These are phyloP conservation scores for Cymodocea nodosa DNA, from an alignment of 116 monocot genomes.

Conservation along the genomic window DNA sequence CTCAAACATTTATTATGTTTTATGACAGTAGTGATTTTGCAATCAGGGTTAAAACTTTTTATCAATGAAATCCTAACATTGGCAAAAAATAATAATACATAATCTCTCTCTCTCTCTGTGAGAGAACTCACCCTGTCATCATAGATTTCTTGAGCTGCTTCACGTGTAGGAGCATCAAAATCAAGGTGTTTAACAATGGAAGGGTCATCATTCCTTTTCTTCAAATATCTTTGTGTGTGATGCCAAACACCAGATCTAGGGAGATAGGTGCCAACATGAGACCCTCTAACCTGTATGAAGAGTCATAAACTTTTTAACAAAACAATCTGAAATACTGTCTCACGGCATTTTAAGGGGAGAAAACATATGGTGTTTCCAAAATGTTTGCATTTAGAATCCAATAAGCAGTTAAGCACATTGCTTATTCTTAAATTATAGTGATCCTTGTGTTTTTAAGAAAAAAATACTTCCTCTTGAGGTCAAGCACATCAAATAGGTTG, in stretches of 20 bases:
- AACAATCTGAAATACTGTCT: not conserved
- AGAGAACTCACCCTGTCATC: slow-evolving; percentile 61
- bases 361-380: not conserved
- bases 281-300: slow-evolving; percentile 55
- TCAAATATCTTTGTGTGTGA: slow-evolving; percentile 78
- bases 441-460: too few relatives aligned
- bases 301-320: not conserved
- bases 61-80: too few relatives aligned
- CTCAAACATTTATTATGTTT: too few relatives aligned
- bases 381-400: not conserved
- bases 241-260: slow-evolving; percentile 96
- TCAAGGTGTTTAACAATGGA: slow-evolving; percentile 67
- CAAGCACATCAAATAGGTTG: too few relatives aligned
- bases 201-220: slow-evolving; percentile 43
- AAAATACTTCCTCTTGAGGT: too few relatives aligned
- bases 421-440: not conserved
- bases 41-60: too few relatives aligned
- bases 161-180: slow-evolving; percentile 98
- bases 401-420: not conserved
- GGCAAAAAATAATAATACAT: not conserved
- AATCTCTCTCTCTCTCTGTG: too few relatives aligned
- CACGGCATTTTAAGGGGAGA: too few relatives aligned
- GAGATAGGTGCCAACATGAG: slow-evolving; percentile 93
- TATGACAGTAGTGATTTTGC: too few relatives aligned
- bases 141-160: slow-evolving; percentile 49